Percentiles rank a stretch among this genome's conserved stretches.
Conservation (phyloP, 768 basidiomycete genomes). For the Tulasnella sp. region DNA sequence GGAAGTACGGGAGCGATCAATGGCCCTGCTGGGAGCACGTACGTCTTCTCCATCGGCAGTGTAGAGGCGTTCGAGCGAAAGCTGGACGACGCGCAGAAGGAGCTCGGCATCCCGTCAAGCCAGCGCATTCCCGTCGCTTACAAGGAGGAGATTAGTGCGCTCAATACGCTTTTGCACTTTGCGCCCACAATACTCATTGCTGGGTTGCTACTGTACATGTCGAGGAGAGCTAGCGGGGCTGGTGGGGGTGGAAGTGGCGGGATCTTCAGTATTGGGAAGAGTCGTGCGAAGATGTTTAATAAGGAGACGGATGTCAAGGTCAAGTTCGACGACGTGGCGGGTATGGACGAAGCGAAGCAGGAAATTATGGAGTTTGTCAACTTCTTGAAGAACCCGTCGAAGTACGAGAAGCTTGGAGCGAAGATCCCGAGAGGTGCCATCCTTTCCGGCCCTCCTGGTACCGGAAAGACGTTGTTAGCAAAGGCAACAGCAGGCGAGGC, state of each 20-base stretch:
- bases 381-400: conserved; percentile 89
- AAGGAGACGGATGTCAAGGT: conserved; percentile 90
- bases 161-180: conserved; percentile 75
- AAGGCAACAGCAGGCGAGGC: conserved; percentile 99
- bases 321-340: conserved; percentile 94
- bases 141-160: conserved; percentile 82
- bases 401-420: conserved; percentile 92
- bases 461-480: conserved; percentile 94
- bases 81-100: conserved; percentile 84
- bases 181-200: conserved; percentile 90
- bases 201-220: conserved; percentile 84
- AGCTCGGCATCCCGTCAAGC: conserved; percentile 81
- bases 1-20: conserved; percentile 50
- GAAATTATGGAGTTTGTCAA: conserved; percentile 99
- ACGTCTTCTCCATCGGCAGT: conserved; percentile 95
- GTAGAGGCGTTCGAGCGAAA: conserved; percentile 95
- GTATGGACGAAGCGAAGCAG: conserved; percentile 99
- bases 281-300: conserved; percentile 88
- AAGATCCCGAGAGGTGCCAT: conserved; percentile 96
- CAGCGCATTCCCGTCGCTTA: conserved; percentile 97
- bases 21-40: conserved; percentile 47
- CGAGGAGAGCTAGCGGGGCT: conserved; percentile 53
- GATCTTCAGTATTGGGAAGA: conserved; percentile 96
- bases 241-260: conserved; percentile 62
- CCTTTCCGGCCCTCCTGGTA: conserved; percentile 91